Conservation (phyloP, 495 filamentous ascomycete species). For the Aspergillus affinis region DNA sequence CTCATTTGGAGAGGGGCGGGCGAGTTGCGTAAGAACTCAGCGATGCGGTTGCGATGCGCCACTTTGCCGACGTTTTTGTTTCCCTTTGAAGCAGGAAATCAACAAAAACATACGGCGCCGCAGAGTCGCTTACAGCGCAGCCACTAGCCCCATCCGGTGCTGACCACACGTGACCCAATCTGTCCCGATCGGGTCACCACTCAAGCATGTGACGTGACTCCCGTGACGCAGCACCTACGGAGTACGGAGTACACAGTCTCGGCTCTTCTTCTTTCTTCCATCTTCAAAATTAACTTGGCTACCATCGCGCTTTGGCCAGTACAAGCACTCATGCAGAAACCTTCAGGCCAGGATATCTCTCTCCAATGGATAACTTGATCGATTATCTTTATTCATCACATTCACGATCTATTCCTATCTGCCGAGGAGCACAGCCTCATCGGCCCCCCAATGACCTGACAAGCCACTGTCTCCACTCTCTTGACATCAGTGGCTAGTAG, state of each 20-base stretch:
- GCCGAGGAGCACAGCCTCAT: neutral
- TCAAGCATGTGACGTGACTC: neutral
- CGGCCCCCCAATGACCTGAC: neutral
- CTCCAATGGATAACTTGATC: neutral
- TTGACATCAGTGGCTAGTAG: slow-evolving; percentile 6
- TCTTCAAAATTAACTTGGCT: neutral
- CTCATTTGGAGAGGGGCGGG: neutral
- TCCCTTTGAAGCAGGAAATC: slow-evolving; percentile 24
- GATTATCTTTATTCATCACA: neutral
- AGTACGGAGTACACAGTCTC: no score
- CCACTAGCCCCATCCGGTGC: neutral
- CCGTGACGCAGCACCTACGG: no score
- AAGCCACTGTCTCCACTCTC: neutral
- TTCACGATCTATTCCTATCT: neutral
- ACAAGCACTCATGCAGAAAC: neutral
- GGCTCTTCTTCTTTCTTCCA: neutral
- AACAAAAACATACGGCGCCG: slow-evolving; percentile 38
- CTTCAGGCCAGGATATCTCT: neutral
- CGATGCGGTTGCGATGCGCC: neutral
- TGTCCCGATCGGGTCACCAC: neutral
- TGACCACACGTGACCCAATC: neutral
- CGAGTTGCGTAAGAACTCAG: neutral
- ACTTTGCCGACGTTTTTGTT: neutral
- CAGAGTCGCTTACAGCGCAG: slow-evolving; percentile 18
- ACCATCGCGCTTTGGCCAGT: neutral